Conservation (phyloP, 495 filamentous ascomycete species). For the Penicillium cataractarum region DNA sequence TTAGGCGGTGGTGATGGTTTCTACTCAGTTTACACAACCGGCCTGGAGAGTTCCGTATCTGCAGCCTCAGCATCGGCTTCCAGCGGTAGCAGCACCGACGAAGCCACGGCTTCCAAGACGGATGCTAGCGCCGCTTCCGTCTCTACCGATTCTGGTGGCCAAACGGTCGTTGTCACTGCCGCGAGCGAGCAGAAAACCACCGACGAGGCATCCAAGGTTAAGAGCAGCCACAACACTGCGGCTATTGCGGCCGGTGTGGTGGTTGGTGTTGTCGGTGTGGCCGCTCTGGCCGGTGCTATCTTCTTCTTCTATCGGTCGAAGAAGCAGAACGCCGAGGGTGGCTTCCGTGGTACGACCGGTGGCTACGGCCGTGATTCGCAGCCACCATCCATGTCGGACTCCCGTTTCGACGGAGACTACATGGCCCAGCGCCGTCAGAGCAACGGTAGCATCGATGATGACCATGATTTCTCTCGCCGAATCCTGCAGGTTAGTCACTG, state of each 20-base stretch:
- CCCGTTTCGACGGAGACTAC: slow-evolving; percentile 81
- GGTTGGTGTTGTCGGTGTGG: slow-evolving; percentile 74
- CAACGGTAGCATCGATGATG: slow-evolving; percentile 96
- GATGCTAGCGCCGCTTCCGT: slow-evolving; percentile 8
- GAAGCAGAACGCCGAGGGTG: slow-evolving; percentile 74
- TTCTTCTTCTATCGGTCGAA: slow-evolving; percentile 78
- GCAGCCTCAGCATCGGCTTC: slow-evolving; percentile 26
- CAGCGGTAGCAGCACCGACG: slow-evolving; percentile 18
- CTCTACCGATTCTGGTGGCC: slow-evolving; percentile 34
- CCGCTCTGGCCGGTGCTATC: slow-evolving; percentile 63
- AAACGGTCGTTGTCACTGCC: slow-evolving; percentile 46
- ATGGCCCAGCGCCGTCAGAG: slow-evolving; percentile 89
- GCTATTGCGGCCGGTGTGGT: slow-evolving; percentile 90
- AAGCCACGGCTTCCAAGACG: slow-evolving; percentile 25
- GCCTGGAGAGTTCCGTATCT: slow-evolving; percentile 34
- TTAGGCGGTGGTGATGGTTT: slow-evolving; percentile 49
- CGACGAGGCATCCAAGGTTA: slow-evolving; percentile 28
- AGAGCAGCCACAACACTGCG: slow-evolving; percentile 59
- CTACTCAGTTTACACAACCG: slow-evolving; percentile 53
- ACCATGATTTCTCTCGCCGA: slow-evolving; percentile 93
- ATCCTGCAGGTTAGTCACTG: slow-evolving; percentile 78
- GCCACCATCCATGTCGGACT: slow-evolving; percentile 66
- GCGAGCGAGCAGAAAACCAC: slow-evolving; percentile 26
- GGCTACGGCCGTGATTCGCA: slow-evolving; percentile 31
- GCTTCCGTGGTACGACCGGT: slow-evolving; percentile 74